Conservation (phyloP, 208 protist genomes). For the Leishmania guyanensis region DNA sequence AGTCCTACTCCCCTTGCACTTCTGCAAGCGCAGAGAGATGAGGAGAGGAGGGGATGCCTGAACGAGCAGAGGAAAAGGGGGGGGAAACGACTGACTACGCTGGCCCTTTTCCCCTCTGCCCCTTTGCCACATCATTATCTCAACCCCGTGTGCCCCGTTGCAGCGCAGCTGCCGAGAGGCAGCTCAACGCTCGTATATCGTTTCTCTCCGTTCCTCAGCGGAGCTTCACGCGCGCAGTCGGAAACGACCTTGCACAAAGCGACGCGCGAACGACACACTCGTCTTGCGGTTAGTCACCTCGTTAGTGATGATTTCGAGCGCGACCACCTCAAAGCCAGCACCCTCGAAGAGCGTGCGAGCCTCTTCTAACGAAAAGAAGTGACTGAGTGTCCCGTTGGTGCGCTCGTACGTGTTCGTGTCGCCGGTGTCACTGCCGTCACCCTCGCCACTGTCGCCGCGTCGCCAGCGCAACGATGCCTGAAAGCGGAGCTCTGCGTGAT, state of each 20-base stretch:
- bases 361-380: constrained; percentile 87
- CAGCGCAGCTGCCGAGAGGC: background rate
- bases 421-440: background rate
- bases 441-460: background rate
- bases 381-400: constrained; percentile 85
- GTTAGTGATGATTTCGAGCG: constrained; percentile 61
- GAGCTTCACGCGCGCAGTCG: constrained; percentile 14
- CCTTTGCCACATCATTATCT: background rate
- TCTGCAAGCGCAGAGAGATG: background rate
- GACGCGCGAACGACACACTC: constrained; percentile 46
- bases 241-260: constrained; percentile 86
- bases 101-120: background rate
- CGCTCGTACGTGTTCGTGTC: constrained; percentile 64
- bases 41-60: background rate
- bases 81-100: background rate
- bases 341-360: constrained; percentile 54
- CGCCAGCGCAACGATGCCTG: constrained; percentile 13
- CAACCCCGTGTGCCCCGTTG: background rate
- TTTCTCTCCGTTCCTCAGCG: background rate
- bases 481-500: constrained; percentile 86
- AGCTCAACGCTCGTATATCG: background rate
- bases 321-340: constrained; percentile 58
- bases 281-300: constrained; percentile 83
- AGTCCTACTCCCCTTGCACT: background rate
- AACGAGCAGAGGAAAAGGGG: background rate